Base-by-base conservation (phyloP, 2,329 filamentous ascomycete species). In the Lasiodiplodia citricola region DNA sequence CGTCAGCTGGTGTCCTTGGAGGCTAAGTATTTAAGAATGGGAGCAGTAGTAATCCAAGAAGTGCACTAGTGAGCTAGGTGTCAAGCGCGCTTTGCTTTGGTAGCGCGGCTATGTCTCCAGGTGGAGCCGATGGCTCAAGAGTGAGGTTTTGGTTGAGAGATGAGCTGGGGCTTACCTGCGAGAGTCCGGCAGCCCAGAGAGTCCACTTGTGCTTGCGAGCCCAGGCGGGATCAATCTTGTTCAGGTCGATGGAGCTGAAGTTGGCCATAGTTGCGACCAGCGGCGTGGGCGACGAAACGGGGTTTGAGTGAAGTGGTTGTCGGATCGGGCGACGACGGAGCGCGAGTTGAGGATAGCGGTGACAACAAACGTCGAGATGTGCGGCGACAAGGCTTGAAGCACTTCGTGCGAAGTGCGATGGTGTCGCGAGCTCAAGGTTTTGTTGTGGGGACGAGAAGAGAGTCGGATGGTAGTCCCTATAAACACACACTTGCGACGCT, bases 401-500 rank as follows among this genome's bases (percentile, higher is more conserved):
- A n/a, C 60, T 64, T 63, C 41, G 41, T n/a, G 23, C 5, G 41
- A 62, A 63, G 60, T 11, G 60, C 60, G 47, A 6, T 52, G 60
- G 31, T 52, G 60, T 25, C 60, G 47, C 44, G 31, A 38, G n/a
- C 60, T 52, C 47, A 31, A 52, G 60, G 47, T 52, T 64, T n/a
- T 52, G 60, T 52, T 64, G 44, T 64, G 47, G 23, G 11, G 60
- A 52, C 25, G 41, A 37, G 37, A 47, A 5, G 38, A 51, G 25
- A 38, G 31, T 47, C 41, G n/a, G 41, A 50, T 35, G 58, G 25
- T n/a, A 31, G 16, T 38, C 28, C 11, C 7, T 21, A 35, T 37
- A 62, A 50, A 62, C 58, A 62, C 8, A 6, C 16, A 50, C 41
- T 10, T 50, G 28, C 58, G 58, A 50, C 58, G 25, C 58, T 62